A percentile compares a stretch with the other conserved stretches of the same genome.
phyloP scores from a whole-genome alignment of 495 filamentous ascomycete species.

The Penicillium argentinense region DNA sequence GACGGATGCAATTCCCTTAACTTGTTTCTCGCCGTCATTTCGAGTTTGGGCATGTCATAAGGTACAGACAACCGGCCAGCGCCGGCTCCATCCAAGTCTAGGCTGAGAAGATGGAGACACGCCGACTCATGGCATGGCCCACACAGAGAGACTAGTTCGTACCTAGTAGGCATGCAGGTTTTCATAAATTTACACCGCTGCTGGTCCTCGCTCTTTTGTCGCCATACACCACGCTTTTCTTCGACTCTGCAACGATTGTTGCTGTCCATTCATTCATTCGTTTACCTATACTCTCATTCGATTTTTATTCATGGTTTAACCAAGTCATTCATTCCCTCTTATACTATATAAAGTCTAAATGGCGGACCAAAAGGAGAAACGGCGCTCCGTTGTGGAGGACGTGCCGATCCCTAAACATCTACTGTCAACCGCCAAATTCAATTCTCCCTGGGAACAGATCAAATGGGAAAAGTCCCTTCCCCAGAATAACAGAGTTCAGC shows the following conservation, averaged over 20 bases:
- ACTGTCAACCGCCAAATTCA: constrained; percentile 24
- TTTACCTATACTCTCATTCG: background rate
- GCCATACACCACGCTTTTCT: constrained; percentile 3
- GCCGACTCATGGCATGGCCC: background rate
- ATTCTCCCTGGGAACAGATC: constrained; percentile 21
- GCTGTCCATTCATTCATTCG: constrained; percentile 12
- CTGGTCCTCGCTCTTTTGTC: background rate
- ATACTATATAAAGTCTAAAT: constrained; percentile 10
- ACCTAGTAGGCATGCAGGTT: background rate
- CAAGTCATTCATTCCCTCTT: background rate
- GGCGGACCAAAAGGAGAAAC: constrained; percentile 5
- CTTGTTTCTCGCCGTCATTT: background rate
- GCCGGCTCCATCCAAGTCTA: background rate
- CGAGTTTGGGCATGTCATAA: background rate
- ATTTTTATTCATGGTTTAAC: constrained; percentile 3
- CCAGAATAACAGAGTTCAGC: constrained; percentile 16
- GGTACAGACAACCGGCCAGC: background rate
- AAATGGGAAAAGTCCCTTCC: constrained; percentile 26
- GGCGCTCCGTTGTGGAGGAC: constrained; percentile 22
- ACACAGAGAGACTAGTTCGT: background rate
- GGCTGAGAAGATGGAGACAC: background rate
- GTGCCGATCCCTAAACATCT: constrained; percentile 21
- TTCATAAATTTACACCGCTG: background rate
- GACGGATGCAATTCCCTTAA: background rate
- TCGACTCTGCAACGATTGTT: constrained; percentile 4